Base-by-base conservation (phyloP, 1,284 basidiomycete genomes). In the Farysia itapuensis region DNA sequence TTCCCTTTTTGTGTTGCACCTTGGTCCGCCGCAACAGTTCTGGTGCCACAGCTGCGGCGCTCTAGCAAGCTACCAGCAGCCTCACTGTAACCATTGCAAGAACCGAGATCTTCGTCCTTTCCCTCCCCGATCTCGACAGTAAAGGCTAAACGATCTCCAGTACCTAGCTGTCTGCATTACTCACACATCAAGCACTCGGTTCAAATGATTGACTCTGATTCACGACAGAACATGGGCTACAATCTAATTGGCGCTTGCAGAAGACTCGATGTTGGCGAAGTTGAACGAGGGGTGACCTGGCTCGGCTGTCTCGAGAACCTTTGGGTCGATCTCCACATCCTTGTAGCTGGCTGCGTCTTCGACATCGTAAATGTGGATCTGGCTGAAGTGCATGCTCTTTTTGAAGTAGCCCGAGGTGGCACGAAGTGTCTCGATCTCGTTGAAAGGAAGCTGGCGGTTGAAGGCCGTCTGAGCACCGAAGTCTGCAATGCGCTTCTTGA, bases 401-500 rank as follows among this genome's bases (percentile, higher is more conserved):
- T 87, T 89, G 75, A 97, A 80, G 79, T 96, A 95, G 7, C 54
- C 59, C 5, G 37, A 40, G 1, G 59, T 61, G 3, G 56, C 64
- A 16, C 78, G 72, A 67, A 97, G 79, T 16, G 90, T 86, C n/a
- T 84, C 82, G 20, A 82, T 79, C 79, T 98, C 94, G 6, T 88
- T 86, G 81, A 95, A 97, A 2, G 86, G 85, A 53, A 97, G 80
- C 8, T 84, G 82, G n/a, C 93, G 84, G 69, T 89, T 84, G 81
- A 97, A 93, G 1, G 90, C 90, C 0, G 83, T 83, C 65, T 85
- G 79, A 21, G 86, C 84, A 18, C 89, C 90, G 69, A 88, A 85
- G 67, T 88, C 84, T 3, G 84, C 80, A 77, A 92, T 87, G 15
- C 89, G 86, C 85, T 89, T 90, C 87, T 96, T 95, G 84, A 95